Percentiles rank a stretch among this genome's conserved stretches.
Evolutionary conservation across 192 early-diverging fungal genomes (phyloP).

Genomic region (Jimgerdemannia flammicorona): DNA sequence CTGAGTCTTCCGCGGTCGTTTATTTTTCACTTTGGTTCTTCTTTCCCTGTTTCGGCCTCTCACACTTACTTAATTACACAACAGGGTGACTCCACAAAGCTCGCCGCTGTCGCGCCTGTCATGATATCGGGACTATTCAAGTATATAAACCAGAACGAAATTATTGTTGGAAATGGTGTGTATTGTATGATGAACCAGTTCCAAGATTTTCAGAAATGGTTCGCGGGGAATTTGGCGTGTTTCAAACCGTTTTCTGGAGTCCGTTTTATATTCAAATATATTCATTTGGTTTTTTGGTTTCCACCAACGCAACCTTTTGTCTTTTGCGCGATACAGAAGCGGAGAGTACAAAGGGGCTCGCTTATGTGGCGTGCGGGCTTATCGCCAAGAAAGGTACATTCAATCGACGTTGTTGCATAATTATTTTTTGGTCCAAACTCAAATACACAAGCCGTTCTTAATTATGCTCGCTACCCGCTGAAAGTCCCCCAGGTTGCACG

Average conservation of each 20-base stretch:
- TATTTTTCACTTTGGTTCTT: neutral
- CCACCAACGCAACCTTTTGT: neutral
- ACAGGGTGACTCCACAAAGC: constrained; percentile 37
- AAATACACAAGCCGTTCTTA: neutral
- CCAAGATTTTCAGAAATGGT: neutral
- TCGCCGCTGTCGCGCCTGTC: constrained; percentile 62
- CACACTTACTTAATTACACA: neutral
- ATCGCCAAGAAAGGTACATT: constrained; percentile 64
- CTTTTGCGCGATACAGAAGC: constrained; percentile 39
- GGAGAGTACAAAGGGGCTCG: constrained; percentile 62
- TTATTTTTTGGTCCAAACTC: no score
- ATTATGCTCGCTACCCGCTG: neutral
- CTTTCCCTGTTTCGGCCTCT: neutral
- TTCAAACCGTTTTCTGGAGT: no score
- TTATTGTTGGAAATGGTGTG: constrained; percentile 27
- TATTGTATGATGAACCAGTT: neutral
- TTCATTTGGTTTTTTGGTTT: no score
- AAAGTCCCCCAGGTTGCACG: constrained; percentile 65
- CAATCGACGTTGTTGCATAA: neutral
- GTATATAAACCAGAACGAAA: constrained; percentile 44
- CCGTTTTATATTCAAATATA: no score
- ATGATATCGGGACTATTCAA: constrained; percentile 71
- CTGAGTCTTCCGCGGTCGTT: constrained; percentile 4
- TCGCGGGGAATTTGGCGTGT: no score
- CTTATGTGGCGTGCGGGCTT: constrained; percentile 80